Conservation (phyloP, 208 protist genomes). For the Acanthamoeba polyphaga region DNA sequence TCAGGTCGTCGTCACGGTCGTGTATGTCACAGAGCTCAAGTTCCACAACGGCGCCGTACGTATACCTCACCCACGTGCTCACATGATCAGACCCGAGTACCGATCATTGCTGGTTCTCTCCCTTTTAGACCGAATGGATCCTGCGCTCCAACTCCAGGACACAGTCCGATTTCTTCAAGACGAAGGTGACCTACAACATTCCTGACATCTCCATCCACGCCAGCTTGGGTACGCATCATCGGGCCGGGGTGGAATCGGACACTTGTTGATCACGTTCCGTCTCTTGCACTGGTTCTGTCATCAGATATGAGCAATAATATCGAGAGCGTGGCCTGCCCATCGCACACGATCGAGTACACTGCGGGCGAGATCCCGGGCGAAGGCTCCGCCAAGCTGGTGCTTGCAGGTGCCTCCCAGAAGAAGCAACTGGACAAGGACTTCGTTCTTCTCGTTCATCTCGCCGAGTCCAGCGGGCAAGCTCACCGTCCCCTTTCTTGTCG, state of each 20-base stretch:
- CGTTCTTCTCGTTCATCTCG: background rate
- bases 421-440: conserved; percentile 53
- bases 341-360: conserved; percentile 28
- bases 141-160: background rate
- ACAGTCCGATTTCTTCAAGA: background rate
- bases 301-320: conserved; percentile 4
- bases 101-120: background rate
- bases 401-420: background rate
- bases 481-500: background rate
- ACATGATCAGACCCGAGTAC: no score
- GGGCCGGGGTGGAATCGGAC: background rate
- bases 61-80: background rate
- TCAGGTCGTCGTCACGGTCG: conserved; percentile 36
- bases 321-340: background rate
- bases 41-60: conserved; percentile 49
- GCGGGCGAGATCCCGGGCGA: background rate
- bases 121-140: background rate
- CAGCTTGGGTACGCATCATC: conserved; percentile 19
- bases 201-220: conserved; percentile 33
- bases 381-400: conserved; percentile 5
- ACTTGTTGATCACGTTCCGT: background rate
- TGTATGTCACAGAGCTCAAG: conserved; percentile 69
- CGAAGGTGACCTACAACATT: conserved; percentile 20
- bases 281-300: background rate
- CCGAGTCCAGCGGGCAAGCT: background rate